A percentile compares a stretch with the other conserved stretches of the same genome.
Conservation (phyloP, 176 grass and related monocot genomes). For the Paspalum vaginatum region DNA sequence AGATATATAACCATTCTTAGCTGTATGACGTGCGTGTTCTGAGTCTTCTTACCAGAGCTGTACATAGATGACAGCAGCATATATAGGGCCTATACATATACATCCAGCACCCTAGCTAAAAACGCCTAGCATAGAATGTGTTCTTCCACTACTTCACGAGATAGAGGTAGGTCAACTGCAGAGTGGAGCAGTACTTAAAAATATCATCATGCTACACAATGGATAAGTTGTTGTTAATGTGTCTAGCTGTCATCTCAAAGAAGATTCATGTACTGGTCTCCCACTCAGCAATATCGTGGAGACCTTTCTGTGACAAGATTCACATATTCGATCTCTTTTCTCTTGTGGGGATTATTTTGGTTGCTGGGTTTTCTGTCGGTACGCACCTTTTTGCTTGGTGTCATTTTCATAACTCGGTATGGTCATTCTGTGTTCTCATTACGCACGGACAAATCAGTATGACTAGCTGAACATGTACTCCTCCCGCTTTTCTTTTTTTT, state of each 20-base stretch:
- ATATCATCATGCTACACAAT: constrained; percentile 20
- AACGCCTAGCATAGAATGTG: constrained; percentile 30
- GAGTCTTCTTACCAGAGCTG: constrained; percentile 2
- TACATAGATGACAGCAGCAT: constrained; percentile 24
- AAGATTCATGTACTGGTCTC: constrained; percentile 51
- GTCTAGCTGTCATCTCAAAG: constrained; percentile 44
- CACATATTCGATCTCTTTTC: constrained; percentile 41
- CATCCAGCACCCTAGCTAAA: not conserved
- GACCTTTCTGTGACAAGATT: constrained; percentile 43
- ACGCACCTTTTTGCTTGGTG: constrained; percentile 21
- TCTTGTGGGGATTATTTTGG: constrained; percentile 28
- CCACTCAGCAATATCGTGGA: constrained; percentile 46
- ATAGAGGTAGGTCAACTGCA: constrained; percentile 39
- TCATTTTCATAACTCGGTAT: constrained; percentile 45
- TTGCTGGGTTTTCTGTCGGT: constrained; percentile 30
- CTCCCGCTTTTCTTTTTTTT: too few relatives aligned
- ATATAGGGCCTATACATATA: not conserved
- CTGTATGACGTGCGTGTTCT: constrained; percentile 21
- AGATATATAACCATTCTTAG: not conserved
- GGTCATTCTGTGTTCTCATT: constrained; percentile 34
- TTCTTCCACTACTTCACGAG: constrained; percentile 38
- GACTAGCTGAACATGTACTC: not conserved
- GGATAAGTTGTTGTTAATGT: constrained; percentile 39
- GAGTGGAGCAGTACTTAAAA: constrained; percentile 26
- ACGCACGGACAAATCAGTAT: constrained; percentile 1